These are phyloP conservation scores for Metschnikowia lochheadii DNA, from an alignment of 805 yeast genomes.

Conservation along the genomic window DNA sequence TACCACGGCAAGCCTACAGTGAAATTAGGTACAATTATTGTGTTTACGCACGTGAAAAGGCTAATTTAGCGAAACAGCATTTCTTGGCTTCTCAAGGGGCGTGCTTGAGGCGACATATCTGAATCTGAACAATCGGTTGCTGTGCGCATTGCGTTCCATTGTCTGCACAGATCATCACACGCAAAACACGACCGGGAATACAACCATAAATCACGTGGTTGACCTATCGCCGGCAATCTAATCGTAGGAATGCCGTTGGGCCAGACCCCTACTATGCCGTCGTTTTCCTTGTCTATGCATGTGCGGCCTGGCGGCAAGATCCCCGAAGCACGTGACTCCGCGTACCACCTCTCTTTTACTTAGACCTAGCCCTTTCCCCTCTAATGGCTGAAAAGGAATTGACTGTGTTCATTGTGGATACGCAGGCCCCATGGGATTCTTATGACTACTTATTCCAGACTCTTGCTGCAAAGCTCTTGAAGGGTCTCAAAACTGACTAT, in stretches of 20 bases:
- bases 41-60: neutral
- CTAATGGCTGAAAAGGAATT: conserved; percentile 35
- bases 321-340: conserved; percentile 1
- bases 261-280: neutral
- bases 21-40: neutral
- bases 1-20: neutral
- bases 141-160: neutral
- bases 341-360: neutral
- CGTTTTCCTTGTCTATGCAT: neutral
- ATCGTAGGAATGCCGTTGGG: neutral
- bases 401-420: conserved; percentile 49
- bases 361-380: neutral
- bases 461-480: conserved; percentile 37
- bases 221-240: neutral
- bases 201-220: neutral
- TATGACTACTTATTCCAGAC: conserved; percentile 36
- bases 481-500: conserved; percentile 42
- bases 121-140: neutral
- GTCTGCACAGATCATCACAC: neutral
- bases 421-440: conserved; percentile 42
- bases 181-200: neutral
- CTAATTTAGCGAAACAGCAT: neutral
- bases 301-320: neutral
- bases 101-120: neutral
- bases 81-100: neutral